Base-by-base conservation (phyloP, 805 yeast genomes). In the Candida maesae region DNA sequence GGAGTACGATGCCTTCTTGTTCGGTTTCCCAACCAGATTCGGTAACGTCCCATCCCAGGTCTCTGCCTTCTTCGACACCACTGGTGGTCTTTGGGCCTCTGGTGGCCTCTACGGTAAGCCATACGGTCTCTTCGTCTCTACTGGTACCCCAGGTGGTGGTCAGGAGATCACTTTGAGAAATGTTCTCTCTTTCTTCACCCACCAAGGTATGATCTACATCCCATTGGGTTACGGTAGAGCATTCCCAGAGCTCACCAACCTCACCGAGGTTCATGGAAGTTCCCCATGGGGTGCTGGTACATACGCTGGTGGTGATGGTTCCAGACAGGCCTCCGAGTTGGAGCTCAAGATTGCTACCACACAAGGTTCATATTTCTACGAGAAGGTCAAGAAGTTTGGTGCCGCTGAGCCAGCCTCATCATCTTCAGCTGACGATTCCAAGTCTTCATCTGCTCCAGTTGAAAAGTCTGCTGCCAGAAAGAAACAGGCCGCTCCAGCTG, bases 231-330 rank as follows among this genome's bases (percentile, higher is more conserved):
- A 79, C 67, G 73, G 70, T 46, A 61, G 68, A 45, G 67, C 73
- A 4, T 81, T 80, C 62, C 71, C 73, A 9, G 71, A 72, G 51
- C 54, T 81, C 47, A 64, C 84, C 32, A 71, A 70, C 63, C 55
- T 81, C 32, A 75, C 71, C 3, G 88, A 84, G 66, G 71, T 78
- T 36, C 95, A 83, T 59, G 95, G 95, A 49, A 84, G 84, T 41
- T 76, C 89, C 16, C 77, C 95, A 34, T 87, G 89, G 88, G 95
- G 95, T 61, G 84, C 95, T 24, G 95, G 95, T 52, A 67, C 85
- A 28, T 69, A 73, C 55, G 89, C 95, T 23, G 85, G 79, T 37
- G 69, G 73, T 37, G 91, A 83, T 58, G 95, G 95, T 38, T 74
- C 84, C 7, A 78, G 95, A 68, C 67, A 69, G 52, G 83, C 88